Base-by-base conservation (phyloP, 495 filamentous ascomycete species). In the Aspergillus steynii region DNA sequence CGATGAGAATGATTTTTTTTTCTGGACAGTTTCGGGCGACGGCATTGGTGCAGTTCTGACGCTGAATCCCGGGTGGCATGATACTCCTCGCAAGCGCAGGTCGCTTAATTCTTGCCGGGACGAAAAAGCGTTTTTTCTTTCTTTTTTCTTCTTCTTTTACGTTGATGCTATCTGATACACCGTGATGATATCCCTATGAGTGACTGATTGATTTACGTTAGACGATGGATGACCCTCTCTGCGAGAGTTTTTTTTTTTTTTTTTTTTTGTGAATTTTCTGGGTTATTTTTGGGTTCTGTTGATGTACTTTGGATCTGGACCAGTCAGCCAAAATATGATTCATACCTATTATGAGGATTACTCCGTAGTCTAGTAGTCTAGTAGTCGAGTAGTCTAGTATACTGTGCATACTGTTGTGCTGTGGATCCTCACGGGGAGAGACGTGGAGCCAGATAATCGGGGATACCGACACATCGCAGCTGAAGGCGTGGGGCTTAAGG, bases 401-500 rank as follows among this genome's bases (percentile, higher is more conserved):
- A 20, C 20, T 20, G 20, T 20, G 20, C 20, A 20, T 20, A 20
- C 20, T 20, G 20, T 20, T 20, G 20, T 20, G 20, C 20, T 20
- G 20, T 20, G 20, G 20, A 20, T 20, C 20, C 20, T 20, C 20
- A 20, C 20, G 20, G 20, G 20, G 20, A 20, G 20, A 20, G 20
- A 20, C 20, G 20, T 20, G 20, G 20, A 20, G 20, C 20, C 20
- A 20, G 20, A 20, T 20, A 50, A 51, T 55, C 61, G 53, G 57
- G 31, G 61, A 56, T 55, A 64, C 52, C 51, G 51, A 29, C 14
- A 64, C 61, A 64, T 60, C 57, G 57, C 61, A 64, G 61, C 61
- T 64, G 61, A 64, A 64, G 29, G 29, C 32, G 32, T 20, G 20
- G 20, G 20, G 20, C 20, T 20, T 20, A 20, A 20, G 20, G 20